Conservation (phyloP, 208 protist species). For the Crithidia fasciculata region DNA sequence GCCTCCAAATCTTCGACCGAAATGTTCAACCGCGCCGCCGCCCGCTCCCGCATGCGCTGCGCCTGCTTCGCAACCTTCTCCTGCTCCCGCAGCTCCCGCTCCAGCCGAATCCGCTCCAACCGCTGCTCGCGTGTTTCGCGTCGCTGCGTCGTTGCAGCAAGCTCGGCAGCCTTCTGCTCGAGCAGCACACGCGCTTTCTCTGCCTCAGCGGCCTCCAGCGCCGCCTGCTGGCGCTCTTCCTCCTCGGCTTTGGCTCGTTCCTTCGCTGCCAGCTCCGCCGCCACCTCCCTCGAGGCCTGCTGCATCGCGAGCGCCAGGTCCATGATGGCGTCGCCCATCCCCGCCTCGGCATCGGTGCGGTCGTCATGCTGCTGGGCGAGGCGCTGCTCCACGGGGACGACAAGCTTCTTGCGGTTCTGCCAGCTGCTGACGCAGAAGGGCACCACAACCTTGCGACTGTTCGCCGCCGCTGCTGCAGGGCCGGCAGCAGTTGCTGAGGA, state of each 20-base stretch:
- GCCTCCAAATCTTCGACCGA: conserved; percentile 75
- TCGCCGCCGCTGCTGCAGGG: background rate
- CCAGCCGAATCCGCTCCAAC: conserved; percentile 65
- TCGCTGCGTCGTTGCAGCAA: conserved; percentile 31
- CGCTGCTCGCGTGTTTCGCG: conserved; percentile 77
- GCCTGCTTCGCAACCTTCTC: conserved; percentile 65
- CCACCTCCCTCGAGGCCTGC: conserved; percentile 54
- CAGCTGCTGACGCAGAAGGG: conserved; percentile 79
- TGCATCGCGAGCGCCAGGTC: conserved; percentile 74
- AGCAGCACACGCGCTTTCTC: conserved; percentile 66
- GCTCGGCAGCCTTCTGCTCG: conserved; percentile 56
- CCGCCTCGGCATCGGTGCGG: conserved; percentile 19
- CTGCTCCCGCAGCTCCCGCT: conserved; percentile 74
- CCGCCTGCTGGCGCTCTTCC: conserved; percentile 69
- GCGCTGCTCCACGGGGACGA: conserved; percentile 81
- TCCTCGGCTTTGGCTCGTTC: conserved; percentile 54
- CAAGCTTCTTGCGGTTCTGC: conserved; percentile 83
- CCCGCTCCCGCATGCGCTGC: conserved; percentile 61
- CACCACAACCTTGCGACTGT: conserved; percentile 42
- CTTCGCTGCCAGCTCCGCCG: conserved; percentile 53
- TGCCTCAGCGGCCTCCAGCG: conserved; percentile 60
- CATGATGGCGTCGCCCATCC: conserved; percentile 66
- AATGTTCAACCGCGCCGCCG: conserved; percentile 67
- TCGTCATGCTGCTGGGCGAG: conserved; percentile 61
- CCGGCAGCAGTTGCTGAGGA: too few species aligned